phyloP scores from a whole-genome alignment of 1,139 yeast genomes.

The Yamadazyma sp. region DNA sequence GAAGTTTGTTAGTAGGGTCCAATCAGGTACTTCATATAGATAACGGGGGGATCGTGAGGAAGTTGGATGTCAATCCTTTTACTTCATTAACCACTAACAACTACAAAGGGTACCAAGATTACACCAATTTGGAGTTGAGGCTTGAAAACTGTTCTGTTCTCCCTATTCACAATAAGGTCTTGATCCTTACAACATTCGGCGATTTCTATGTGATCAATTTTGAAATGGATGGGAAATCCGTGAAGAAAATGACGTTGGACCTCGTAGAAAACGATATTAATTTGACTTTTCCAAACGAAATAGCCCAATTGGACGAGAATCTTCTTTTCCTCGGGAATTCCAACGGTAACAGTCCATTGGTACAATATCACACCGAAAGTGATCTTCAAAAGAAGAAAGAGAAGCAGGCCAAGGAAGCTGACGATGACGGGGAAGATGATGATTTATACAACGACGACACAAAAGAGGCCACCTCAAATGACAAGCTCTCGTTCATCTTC shows the following conservation, averaged over 20 bases:
- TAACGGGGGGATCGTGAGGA: slow-evolving; percentile 72
- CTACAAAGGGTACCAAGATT: slow-evolving; percentile 50
- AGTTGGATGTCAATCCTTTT: slow-evolving; percentile 65
- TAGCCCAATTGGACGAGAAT: slow-evolving; percentile 35
- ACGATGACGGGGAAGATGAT: slow-evolving; percentile 21
- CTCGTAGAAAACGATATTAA: slow-evolving; percentile 23
- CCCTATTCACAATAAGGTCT: slow-evolving; percentile 50
- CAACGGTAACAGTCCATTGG: slow-evolving; percentile 37
- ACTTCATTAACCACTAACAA: slow-evolving; percentile 52
- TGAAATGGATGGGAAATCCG: slow-evolving; percentile 48
- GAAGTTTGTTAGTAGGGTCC: slow-evolving; percentile 70
- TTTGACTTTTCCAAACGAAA: slow-evolving; percentile 32
- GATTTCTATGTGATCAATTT: slow-evolving; percentile 52
- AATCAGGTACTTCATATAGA: slow-evolving; percentile 81
- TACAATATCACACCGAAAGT: slow-evolving; percentile 31
- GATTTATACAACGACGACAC: slow-evolving; percentile 30
- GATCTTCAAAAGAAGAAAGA: slow-evolving; percentile 9
- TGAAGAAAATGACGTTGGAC: slow-evolving; percentile 37
- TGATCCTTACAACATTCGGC: slow-evolving; percentile 56
- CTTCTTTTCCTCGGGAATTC: slow-evolving; percentile 36
- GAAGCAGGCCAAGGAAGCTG: slow-evolving; percentile 10
- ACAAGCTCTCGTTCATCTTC: slow-evolving; percentile 36
- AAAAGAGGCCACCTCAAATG: slow-evolving; percentile 36
- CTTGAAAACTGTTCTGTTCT: slow-evolving; percentile 58
- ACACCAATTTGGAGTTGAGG: slow-evolving; percentile 49